Conservation (phyloP, 495 filamentous ascomycete species). For the Alectoria sarmentosa region DNA sequence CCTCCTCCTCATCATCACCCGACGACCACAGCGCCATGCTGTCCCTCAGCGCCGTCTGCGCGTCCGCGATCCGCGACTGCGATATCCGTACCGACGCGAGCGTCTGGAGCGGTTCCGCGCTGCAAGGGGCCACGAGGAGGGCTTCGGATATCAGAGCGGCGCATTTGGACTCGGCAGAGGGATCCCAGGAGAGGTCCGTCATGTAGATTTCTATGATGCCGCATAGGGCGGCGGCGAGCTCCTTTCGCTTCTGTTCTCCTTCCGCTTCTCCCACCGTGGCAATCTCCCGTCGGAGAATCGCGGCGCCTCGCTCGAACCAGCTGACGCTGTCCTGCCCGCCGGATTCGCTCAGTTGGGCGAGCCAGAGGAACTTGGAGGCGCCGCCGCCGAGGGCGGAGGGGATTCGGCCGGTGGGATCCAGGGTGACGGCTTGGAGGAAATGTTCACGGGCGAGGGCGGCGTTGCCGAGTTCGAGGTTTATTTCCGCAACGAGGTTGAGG, state of each 20-base stretch:
- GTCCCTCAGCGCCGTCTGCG: constrained; percentile 62
- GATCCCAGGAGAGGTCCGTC: constrained; percentile 93
- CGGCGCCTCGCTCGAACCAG: constrained; percentile 82
- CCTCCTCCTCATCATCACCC: constrained; percentile 54
- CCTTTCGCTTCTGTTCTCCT: constrained; percentile 58
- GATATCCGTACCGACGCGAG: constrained; percentile 90
- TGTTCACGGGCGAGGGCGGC: constrained; percentile 58
- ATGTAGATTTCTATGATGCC: constrained; percentile 93
- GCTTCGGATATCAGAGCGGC: constrained; percentile 84
- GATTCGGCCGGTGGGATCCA: constrained; percentile 64
- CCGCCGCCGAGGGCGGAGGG: constrained; percentile 64
- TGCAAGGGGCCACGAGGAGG: constrained; percentile 63
- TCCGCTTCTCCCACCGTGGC: constrained; percentile 39
- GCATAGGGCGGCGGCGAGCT: constrained; percentile 81
- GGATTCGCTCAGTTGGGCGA: constrained; percentile 85
- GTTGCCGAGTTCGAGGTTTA: constrained; percentile 78
- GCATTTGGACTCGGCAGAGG: constrained; percentile 77
- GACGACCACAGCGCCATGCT: constrained; percentile 65
- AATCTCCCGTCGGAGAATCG: constrained; percentile 59
- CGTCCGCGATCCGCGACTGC: constrained; percentile 69
- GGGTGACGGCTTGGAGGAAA: constrained; percentile 60
- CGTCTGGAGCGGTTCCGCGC: constrained; percentile 82
- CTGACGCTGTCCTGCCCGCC: constrained; percentile 75
- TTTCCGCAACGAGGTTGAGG: constrained; percentile 74
- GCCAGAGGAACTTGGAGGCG: constrained; percentile 90